A percentile compares a stretch with the other conserved stretches of the same genome.
These are phyloP conservation scores for Bretziella fagacearum DNA, from an alignment of 2,329 filamentous ascomycete genomes.

Conservation along the genomic window DNA sequence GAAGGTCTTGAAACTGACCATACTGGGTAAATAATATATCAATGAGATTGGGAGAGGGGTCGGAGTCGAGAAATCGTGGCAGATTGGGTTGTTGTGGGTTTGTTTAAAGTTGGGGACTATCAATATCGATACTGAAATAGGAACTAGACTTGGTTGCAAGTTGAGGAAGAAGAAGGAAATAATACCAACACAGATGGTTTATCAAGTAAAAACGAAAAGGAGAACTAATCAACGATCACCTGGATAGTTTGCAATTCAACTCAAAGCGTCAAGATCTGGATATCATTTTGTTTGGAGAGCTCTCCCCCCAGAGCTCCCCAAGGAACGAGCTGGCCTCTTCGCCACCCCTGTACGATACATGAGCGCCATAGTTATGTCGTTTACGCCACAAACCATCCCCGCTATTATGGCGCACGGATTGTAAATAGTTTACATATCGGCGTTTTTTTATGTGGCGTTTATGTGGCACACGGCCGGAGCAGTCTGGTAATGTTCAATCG, in stretches of 20 bases:
- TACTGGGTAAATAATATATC: constrained; percentile 20
- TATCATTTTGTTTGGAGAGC: not conserved
- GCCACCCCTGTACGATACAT: not conserved
- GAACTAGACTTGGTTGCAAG: not conserved
- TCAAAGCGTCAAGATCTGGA: not conserved
- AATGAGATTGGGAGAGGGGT: not conserved
- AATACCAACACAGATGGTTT: not conserved
- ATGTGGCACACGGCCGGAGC: too few relatives aligned
- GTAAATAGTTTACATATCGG: too few relatives aligned
- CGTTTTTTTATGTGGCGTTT: too few relatives aligned
- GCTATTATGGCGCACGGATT: not conserved
- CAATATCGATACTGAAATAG: not conserved
- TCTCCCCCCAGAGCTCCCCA: constrained; percentile 3
- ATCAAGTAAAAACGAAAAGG: not conserved
- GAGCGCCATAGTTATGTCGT: constrained; percentile 1
- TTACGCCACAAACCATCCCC: not conserved
- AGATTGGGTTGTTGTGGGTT: not conserved
- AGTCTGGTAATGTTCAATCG: too few relatives aligned
- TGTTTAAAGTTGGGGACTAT: not conserved
- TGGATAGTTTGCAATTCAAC: not conserved
- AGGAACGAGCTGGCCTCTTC: constrained; percentile 15
- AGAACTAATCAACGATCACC: not conserved
- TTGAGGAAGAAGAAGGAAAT: not conserved
- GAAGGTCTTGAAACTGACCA: constrained; percentile 45
- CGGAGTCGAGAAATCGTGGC: not conserved